phyloP scores from a whole-genome alignment of 495 filamentous ascomycete genomes.

The Neurospora sp. region DNA sequence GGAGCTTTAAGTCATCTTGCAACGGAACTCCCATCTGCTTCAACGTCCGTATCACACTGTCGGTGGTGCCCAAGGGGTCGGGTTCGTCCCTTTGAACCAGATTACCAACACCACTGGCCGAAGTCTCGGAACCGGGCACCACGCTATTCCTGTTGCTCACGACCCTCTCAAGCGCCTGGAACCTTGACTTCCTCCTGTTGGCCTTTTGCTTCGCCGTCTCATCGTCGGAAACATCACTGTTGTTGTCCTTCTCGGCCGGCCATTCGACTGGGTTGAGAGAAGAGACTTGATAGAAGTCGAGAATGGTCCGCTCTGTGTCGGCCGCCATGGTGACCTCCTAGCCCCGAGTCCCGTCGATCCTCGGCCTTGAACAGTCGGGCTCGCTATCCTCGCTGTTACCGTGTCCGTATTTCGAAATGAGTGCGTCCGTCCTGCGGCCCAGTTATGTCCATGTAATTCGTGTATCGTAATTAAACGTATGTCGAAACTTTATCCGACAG shows the following conservation, averaged over 20 bases:
- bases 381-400: neutral
- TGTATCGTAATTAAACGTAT: neutral
- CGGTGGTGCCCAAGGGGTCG: slow-evolving; percentile 71
- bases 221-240: slow-evolving; percentile 57
- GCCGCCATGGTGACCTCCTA: slow-evolving; percentile 3
- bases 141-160: slow-evolving; percentile 55
- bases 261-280: slow-evolving; percentile 74
- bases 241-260: slow-evolving; percentile 69
- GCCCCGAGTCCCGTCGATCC: neutral
- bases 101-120: slow-evolving; percentile 57
- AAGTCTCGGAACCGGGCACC: slow-evolving; percentile 59
- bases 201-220: slow-evolving; percentile 40
- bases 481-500: neutral
- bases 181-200: slow-evolving; percentile 63
- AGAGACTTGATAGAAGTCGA: slow-evolving; percentile 81
- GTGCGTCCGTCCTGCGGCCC: neutral
- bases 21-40: slow-evolving; percentile 64
- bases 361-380: neutral
- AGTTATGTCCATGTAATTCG: neutral
- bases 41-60: slow-evolving; percentile 75
- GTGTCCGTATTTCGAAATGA: neutral
- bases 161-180: slow-evolving; percentile 69
- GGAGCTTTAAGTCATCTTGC: slow-evolving; percentile 73
- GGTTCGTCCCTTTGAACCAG: slow-evolving; percentile 80
- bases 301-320: slow-evolving; percentile 61